Evolutionary conservation across 805 yeast genomes (phyloP), one percentile per base, ranked within the genome.

Genomic region (Myxozyma mucilagina): DNA sequence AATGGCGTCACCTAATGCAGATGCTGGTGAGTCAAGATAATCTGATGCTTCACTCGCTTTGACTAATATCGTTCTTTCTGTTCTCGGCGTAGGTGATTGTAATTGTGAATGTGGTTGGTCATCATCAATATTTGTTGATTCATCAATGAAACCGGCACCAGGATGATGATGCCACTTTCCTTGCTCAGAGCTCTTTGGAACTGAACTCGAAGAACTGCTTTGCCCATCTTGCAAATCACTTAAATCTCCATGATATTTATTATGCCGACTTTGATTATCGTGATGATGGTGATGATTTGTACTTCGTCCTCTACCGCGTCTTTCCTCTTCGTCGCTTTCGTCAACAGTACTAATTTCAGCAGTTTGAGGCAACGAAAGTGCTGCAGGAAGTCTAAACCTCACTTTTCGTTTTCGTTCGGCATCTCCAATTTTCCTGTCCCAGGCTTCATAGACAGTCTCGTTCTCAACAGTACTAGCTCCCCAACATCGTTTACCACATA

Each of bases 401-500:
- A 35, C 57, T 44, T 35, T 36, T n/a, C 53, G 47, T 41, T 49
- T 51, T 36, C 50, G 32, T 38, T 47, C 24, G 24, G 13, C 38
- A 29, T 53, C 63, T 4, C 13, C n/a, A 14, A 53, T 55, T 56
- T 61, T 63, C 24, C 57, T 57, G 47, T 63, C 61, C 67, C 67
- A 63, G 13, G 67, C 67, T 11, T 50, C 50, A 32, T 13, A 50
- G 9, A 61, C 56, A 14, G 38, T 55, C 48, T 51, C 50, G n/a
- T 45, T 50, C 14, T 31, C 38, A 5, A 66, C 57, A 29, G 62
- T 68, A 24, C 63, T 64, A 3, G 60, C 38, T 3, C 70, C 70
- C 61, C 66, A 64, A n/a, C 64, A 56, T 42, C 57, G 55, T 36
- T 53, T 49, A 13, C 70, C 70, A 50, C 70, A 67, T 11, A 60